These are phyloP conservation scores for Ustilago vetiveriae DNA, from an alignment of 1,284 basidiomycete species.

Conservation along the genomic window DNA sequence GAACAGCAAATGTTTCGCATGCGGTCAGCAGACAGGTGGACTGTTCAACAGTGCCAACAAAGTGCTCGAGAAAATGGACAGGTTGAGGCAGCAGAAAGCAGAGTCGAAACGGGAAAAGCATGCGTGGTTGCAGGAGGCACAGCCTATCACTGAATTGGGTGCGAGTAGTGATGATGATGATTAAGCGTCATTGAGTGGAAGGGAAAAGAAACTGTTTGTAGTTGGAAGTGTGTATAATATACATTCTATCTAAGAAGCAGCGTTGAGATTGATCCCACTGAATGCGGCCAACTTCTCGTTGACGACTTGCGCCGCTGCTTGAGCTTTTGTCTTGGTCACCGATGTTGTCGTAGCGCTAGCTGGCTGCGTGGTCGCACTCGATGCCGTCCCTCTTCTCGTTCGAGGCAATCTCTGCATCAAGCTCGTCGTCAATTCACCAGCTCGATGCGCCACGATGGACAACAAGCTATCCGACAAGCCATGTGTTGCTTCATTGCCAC, in stretches of 20 bases:
- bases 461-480: slow-evolving; percentile 62
- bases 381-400: slow-evolving; percentile 12
- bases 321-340: neutral
- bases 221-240: neutral
- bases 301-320: slow-evolving; percentile 10
- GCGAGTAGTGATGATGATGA: slow-evolving; percentile 18
- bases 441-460: slow-evolving; percentile 59
- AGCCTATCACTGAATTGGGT: slow-evolving; percentile 34
- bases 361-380: neutral
- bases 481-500: slow-evolving; percentile 65
- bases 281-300: slow-evolving; percentile 17
- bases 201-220: neutral
- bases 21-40: slow-evolving; percentile 88
- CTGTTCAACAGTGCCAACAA: slow-evolving; percentile 92
- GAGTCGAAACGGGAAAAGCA: slow-evolving; percentile 34
- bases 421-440: slow-evolving; percentile 57
- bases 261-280: slow-evolving; percentile 3
- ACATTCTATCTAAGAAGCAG: slow-evolving; percentile 8
- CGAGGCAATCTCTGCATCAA: slow-evolving; percentile 33
- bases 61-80: slow-evolving; percentile 76
- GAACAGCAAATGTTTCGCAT: slow-evolving; percentile 95
- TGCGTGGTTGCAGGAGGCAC: slow-evolving; percentile 15
- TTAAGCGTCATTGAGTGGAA: neutral
- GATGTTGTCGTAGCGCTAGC: neutral
- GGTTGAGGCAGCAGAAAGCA: slow-evolving; percentile 25